Base-by-base conservation (phyloP, 1,284 basidiomycete species). In the Ganoderma sp. region DNA sequence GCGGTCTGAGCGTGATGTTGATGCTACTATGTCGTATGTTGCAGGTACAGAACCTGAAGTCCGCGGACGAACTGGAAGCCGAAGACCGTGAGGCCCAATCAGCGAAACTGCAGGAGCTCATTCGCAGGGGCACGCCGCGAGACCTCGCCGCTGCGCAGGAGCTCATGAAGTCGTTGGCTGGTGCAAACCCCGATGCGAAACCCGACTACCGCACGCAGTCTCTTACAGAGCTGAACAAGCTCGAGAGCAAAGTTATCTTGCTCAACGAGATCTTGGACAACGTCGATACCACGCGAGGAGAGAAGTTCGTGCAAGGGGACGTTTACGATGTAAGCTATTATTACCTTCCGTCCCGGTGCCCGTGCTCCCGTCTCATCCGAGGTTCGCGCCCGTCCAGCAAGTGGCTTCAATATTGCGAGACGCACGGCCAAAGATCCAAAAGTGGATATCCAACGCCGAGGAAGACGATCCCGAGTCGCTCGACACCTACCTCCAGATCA, bases 211-310 rank as follows among this genome's bases (percentile, higher is more conserved):
- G 92, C 34, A 87, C 90, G 22, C 96, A 99, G 76, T 94, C 96
- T 1, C 80, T 95, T 48, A 89, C 88, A 3, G 98, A 99, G 75
- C 89, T 99, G 37, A 95, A 96, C 77, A 98, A 98, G 79, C 87
- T 99, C 25, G 97, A 99, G 81, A 90, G 90, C 77, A 96, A 99
- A 78, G 95, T 98, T 48, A 91, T 99, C 45, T 80, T 99, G 60
- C 84, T 99, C 37, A 98, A 97, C 77, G 97, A 99, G 80, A 94
- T 99, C 91, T 84, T 99, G 64, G 96, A 99, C 76, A 99, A 99
- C 76, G 92, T 94, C 19, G 93, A 95, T 69, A 84, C 78, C 7
- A 78, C 81, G 61, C 80, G 86, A 63, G 89, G 91, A 9, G 95
- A 96, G 80, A 84, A 81, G 71, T 92, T 95, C 73, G 92, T 87